A percentile compares a stretch with the other conserved stretches of the same genome.
phyloP scores from a whole-genome alignment of 441 rosid genomes.

The Geranium incanum region DNA sequence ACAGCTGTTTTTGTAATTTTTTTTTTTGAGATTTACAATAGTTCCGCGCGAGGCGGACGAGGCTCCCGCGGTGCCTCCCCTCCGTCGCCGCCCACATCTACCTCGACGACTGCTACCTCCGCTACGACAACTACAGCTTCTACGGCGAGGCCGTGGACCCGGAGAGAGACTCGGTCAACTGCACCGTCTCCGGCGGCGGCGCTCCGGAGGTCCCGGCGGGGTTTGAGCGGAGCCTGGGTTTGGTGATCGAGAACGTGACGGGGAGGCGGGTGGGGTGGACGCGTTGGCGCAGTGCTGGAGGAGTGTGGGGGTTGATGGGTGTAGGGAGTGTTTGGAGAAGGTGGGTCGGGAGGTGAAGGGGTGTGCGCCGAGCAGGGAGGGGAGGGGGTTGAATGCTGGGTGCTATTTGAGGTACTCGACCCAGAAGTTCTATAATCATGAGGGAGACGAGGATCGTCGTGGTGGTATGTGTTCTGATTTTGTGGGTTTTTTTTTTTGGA shows the following conservation, averaged over 20 bases:
- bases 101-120: constrained; percentile 48
- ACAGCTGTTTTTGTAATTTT: too few species aligned
- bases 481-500: too few species aligned
- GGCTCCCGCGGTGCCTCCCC: constrained; percentile 34
- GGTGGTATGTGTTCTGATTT: constrained; percentile 17
- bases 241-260: constrained; percentile 33
- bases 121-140: constrained; percentile 44
- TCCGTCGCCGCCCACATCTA: constrained; percentile 37
- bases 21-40: too few species aligned
- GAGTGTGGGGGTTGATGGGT: constrained; percentile 19
- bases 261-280: constrained; percentile 30
- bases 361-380: constrained; percentile 40
- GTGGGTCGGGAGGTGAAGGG: constrained; percentile 35
- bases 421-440: constrained; percentile 31
- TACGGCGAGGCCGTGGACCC: constrained; percentile 35
- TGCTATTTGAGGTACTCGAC: constrained; percentile 57
- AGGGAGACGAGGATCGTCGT: not conserved
- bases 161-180: constrained; percentile 25
- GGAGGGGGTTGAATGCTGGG: constrained; percentile 50
- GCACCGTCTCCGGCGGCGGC: constrained; percentile 17
- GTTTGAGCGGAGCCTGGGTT: constrained; percentile 27
- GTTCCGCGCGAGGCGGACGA: too few species aligned
- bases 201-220: constrained; percentile 4
- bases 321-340: constrained; percentile 39
- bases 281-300: constrained; percentile 57